A percentile compares a stretch with the other conserved stretches of the same genome.
phyloP scores from a whole-genome alignment of 1,284 basidiomycete genomes.

The Thelephora terrestris region DNA sequence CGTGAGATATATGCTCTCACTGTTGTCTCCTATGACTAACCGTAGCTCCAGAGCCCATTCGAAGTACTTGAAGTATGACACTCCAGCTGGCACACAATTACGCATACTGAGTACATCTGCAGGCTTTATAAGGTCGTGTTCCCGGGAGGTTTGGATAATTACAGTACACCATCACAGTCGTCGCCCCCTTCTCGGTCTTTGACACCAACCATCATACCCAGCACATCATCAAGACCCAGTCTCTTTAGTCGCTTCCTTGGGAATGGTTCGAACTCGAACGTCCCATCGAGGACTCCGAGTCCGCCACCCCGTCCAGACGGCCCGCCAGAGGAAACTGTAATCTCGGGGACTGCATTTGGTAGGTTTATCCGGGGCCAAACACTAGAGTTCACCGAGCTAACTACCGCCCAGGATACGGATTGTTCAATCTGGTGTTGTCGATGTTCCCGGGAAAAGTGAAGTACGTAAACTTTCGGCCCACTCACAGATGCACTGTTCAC shows the following conservation, averaged over 20 bases:
- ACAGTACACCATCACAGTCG: conserved; percentile 38
- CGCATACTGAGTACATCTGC: background rate
- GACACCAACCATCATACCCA: conserved; percentile 22
- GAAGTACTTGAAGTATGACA: conserved; percentile 55
- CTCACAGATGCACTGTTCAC: background rate
- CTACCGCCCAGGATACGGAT: conserved; percentile 18
- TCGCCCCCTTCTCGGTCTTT: conserved; percentile 30
- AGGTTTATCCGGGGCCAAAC: conserved; percentile 5
- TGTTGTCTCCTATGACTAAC: conserved; percentile 4
- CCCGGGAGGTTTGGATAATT: conserved; percentile 50
- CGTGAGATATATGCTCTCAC: background rate
- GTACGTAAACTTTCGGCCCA: conserved; percentile 26
- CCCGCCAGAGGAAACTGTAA: conserved; percentile 57
- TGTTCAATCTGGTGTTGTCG: conserved; percentile 73
- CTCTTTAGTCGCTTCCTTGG: conserved; percentile 31
- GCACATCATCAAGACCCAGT: conserved; percentile 17
- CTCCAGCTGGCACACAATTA: background rate
- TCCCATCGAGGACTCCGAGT: conserved; percentile 13
- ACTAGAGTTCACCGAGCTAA: conserved; percentile 1
- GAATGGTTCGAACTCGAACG: conserved; percentile 11
- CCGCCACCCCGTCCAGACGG: conserved; percentile 29
- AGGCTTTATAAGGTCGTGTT: conserved; percentile 68
- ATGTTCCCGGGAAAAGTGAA: conserved; percentile 60
- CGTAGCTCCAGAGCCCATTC: conserved; percentile 46
- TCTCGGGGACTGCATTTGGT: conserved; percentile 71